phyloP scores from a whole-genome alignment of 331 rosid species.

The Phaseolus coccineus region DNA sequence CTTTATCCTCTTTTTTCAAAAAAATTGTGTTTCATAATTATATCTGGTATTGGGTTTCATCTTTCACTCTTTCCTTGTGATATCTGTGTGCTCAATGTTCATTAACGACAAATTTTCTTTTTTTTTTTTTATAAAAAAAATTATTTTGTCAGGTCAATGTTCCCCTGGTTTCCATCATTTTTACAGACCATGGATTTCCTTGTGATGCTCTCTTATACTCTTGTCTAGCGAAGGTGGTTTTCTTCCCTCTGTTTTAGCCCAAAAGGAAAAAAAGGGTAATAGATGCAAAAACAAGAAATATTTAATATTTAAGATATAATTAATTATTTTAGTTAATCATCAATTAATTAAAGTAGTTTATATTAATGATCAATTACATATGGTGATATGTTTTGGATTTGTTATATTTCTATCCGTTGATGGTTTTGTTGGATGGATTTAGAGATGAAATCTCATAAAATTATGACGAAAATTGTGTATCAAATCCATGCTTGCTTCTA shows the following conservation, averaged over 20 bases:
- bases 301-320: background rate
- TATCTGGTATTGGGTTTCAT: too few relatives aligned
- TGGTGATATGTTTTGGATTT: background rate
- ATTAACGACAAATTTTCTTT: too few relatives aligned
- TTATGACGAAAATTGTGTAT: too few relatives aligned
- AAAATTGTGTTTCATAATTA: too few relatives aligned
- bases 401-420: too few relatives aligned
- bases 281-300: background rate
- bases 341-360: background rate
- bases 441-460: too few relatives aligned
- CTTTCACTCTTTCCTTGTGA: too few relatives aligned
- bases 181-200: background rate
- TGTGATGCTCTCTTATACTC: background rate
- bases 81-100: too few relatives aligned
- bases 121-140: too few relatives aligned
- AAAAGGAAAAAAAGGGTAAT: background rate
- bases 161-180: background rate
- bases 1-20: too few relatives aligned
- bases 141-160: background rate
- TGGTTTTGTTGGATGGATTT: too few relatives aligned
- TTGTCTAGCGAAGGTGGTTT: background rate
- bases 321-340: background rate
- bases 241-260: conserved; percentile 8
- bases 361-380: background rate
- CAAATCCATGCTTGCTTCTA: too few relatives aligned